Percentiles rank a stretch among this genome's conserved stretches.
Evolutionary conservation across 139 green algal species (phyloP).

Genomic region (Tetratostichococcus sp.): DNA sequence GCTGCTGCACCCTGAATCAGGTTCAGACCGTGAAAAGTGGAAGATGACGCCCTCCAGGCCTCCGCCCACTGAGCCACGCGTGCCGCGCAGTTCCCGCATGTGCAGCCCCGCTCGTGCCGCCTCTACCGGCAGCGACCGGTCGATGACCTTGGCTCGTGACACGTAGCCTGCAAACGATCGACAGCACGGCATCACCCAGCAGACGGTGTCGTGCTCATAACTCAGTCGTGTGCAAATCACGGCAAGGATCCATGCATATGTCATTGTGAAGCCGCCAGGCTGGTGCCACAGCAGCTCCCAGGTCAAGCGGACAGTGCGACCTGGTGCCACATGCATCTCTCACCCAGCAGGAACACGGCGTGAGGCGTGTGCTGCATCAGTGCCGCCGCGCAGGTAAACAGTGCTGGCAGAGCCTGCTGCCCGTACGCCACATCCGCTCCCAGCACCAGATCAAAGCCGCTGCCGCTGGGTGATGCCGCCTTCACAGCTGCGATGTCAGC

Average conservation of each 20-base stretch:
- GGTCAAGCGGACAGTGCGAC: too few relatives aligned
- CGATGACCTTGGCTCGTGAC: constrained; percentile 2
- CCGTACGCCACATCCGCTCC: constrained; percentile 21
- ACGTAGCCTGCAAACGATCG: not conserved
- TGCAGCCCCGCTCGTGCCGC: constrained; percentile 4
- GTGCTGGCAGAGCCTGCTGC: constrained; percentile 7
- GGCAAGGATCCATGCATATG: too few relatives aligned
- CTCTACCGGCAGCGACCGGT: constrained; percentile 4
- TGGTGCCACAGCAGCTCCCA: too few relatives aligned
- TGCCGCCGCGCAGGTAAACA: constrained; percentile 7
- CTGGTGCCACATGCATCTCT: too few relatives aligned
- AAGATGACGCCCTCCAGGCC: constrained; percentile 19
- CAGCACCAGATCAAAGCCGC: constrained; percentile 16
- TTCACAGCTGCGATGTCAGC: not conserved
- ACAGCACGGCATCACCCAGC: too few relatives aligned
- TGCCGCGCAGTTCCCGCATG: constrained; percentile 3
- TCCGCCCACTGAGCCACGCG: constrained; percentile 2
- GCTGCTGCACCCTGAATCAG: too few relatives aligned
- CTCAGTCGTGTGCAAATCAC: too few relatives aligned
- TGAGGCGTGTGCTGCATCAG: not conserved
- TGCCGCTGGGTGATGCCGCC: not conserved
- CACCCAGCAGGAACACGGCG: constrained; percentile 10
- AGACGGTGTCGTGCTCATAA: too few relatives aligned
- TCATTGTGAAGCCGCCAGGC: too few relatives aligned
- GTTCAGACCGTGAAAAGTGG: too few relatives aligned